Base-by-base conservation (phyloP, 768 basidiomycete genomes). In the Rubroboletus satanas region DNA sequence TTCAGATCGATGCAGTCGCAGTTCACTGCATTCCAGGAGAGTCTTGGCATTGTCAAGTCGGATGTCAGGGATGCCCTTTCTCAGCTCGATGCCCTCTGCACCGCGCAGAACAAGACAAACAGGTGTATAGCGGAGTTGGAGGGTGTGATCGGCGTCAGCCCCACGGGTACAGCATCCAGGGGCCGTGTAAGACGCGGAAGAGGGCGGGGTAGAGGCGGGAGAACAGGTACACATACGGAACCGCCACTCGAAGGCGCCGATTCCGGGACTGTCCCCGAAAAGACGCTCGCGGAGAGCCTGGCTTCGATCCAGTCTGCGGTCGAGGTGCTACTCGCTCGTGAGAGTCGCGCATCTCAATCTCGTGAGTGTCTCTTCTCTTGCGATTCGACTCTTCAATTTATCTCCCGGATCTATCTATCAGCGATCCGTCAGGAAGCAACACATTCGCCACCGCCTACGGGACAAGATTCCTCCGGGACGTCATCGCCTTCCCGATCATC, bases 251-350 rank as follows among this genome's bases (percentile, higher is more conserved):
- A 49, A 5, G 11, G 18, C 29, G 55, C 26, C 3, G 32, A 9
- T 5, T 1, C 33, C 3, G 36, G 15, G 3, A 11, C 10, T 4
- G 14, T 23, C 7, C 38, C 42, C 0, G 41, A 49, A 11, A 49
- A 42, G 37, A 55, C 61, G 11, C 49, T 66, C 42, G 3, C 54
- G 5, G 45, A 62, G 45, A 62, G 31, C 10, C 35, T 66, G 31
- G 55, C 56, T 47, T 43, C 57, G 32, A 65, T 69, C 31, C 65
- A 65, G 43, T 50, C 57, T 43, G 54, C 63, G 14, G 44, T 70
- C 18, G 57, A 61, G 5, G 39, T 51, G n/a, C 21, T 70, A 4
- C 59, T 69, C 26, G 41, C 49, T 21, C 64, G 54, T n/a, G 48
- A 52, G 26, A 23, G 47, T 18, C 28, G 36, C 14, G 6, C 33